Base-by-base conservation (phyloP, 305 asterid genomes). In the Coffea humblotiana region DNA sequence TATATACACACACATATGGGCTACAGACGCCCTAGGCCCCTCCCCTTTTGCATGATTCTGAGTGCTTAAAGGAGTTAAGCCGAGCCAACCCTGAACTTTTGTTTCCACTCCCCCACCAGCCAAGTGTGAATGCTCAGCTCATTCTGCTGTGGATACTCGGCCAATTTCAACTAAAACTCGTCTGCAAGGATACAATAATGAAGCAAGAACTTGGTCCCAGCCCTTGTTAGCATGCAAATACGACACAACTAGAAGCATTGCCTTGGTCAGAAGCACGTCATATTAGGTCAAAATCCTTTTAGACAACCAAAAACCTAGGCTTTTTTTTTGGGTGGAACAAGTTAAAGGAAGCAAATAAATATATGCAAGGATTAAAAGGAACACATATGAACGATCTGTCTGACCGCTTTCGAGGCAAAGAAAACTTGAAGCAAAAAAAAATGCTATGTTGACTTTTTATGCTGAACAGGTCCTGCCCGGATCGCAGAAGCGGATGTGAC, bases 61-160 rank as follows among this genome's bases (percentile, higher is more conserved):
- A 56, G 61, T 45, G 74, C 65, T 61, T 25, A 40, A 40, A 40
- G 3, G 43, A 40, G 43, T 5, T 40, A 5, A 0, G 23, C 48
- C 25, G 13, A 29, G 52, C 54, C 25, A 23, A 29, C 37, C 54
- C 47, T 2, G 8, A 77, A 77, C 40, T 58, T 16, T 48, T 48
- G 40, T 27, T 27, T 67, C 80, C 19, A 23, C 18, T 23, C 27
- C 66, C 67, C 74, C 18, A 66, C 45, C 29, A 3, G 29, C 45
- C 29, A 3, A 18, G 66, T 67, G 43, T 77, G 80, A 77, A 67
- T 19, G 63, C 80, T 67, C 68, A 48, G 63, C 80, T 67, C 56
- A 48, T 37, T 54, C 54, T 23, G 14, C n/a, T 67, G 35, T 19
- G 54, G 74, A 67, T 66, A 1, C 45, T 29, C 19, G 15, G 71